Base-by-base conservation (phyloP, 2,329 filamentous ascomycete species). In the Fusarium heterosporum region DNA sequence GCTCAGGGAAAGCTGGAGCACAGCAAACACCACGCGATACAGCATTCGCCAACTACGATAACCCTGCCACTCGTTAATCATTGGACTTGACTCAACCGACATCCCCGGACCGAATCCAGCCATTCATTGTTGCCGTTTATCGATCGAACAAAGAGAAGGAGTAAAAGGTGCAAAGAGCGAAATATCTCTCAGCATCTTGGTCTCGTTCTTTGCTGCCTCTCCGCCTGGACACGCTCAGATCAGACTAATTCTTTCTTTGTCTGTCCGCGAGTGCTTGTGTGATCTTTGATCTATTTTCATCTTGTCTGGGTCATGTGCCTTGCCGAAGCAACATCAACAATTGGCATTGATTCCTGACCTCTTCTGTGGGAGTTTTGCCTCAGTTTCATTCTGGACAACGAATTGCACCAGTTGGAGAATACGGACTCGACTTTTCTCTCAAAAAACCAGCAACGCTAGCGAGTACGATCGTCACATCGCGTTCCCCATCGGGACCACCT, bases 381-480 rank as follows among this genome's bases (percentile, higher is more conserved):
- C 16, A 22, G 19, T 50, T 46, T 30, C 41, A 45, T 63, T 50
- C 63, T 55, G 45, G 40, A 61, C 22, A 38, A 19, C 32, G 32
- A 34, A 34, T 34, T 36, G 34, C 34, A 9, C 10, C 16, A 36
- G 16, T 36, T 36, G 47, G 45, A 39, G 48, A 67, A 61, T 30
- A 53, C 55, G 46, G 49, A 52, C 41, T 32, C 11, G 30, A 36
- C 29, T 25, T 26, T 52, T 50, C 19, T 41, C 12, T 32, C 42
- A 32, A 58, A 36, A 60, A 61, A 29, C 22, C 49, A 41, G 54
- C 48, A 19, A 42, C 55, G 55, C 68, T 72, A 72, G 61, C 70
- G 61, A 73, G 70, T 70, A 69, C 68, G 70, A 71, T 70, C 62
- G 59, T 55, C 59, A 26, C 47, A 53, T 60, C 54, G 59, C 53